Evolutionary conservation across 1,284 basidiomycete genomes (phyloP).

Genomic region (Paramarasmius palmivorus): DNA sequence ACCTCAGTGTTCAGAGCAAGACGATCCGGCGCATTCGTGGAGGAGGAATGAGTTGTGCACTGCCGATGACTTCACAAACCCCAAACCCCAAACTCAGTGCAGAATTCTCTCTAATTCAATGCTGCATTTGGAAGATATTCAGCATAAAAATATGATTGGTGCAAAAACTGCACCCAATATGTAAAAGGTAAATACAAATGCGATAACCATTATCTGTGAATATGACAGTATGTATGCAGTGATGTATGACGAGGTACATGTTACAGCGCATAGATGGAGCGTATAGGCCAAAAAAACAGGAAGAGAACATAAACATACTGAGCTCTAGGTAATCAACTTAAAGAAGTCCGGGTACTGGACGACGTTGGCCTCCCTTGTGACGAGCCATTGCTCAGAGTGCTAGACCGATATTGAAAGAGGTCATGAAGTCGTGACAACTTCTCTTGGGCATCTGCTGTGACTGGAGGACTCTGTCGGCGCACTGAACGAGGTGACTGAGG

Average conservation of each 20-base stretch:
- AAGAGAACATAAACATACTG: constrained; percentile 17
- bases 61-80: background rate
- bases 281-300: constrained; percentile 17
- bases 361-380: constrained; percentile 39
- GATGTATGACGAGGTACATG: constrained; percentile 11
- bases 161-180: too few species aligned
- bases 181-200: too few species aligned
- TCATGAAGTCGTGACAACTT: constrained; percentile 74
- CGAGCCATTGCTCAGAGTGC: constrained; percentile 63
- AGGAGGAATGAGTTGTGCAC: background rate
- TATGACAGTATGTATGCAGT: background rate
- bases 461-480: constrained; percentile 26
- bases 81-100: too few species aligned
- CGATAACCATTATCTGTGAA: background rate
- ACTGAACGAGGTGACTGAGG: constrained; percentile 27
- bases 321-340: constrained; percentile 15
- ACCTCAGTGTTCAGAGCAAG: constrained; percentile 11
- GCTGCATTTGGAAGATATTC: too few species aligned
- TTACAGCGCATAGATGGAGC: constrained; percentile 19
- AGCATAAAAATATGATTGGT: too few species aligned
- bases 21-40: background rate
- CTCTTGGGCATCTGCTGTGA: constrained; percentile 51
- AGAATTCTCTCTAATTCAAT: too few species aligned
- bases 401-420: constrained; percentile 80
- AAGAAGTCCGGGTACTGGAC: constrained; percentile 26